Evolutionary conservation across 202 grass and related monocot genomes (phyloP).

Genomic region (Saccharum hybrid): DNA sequence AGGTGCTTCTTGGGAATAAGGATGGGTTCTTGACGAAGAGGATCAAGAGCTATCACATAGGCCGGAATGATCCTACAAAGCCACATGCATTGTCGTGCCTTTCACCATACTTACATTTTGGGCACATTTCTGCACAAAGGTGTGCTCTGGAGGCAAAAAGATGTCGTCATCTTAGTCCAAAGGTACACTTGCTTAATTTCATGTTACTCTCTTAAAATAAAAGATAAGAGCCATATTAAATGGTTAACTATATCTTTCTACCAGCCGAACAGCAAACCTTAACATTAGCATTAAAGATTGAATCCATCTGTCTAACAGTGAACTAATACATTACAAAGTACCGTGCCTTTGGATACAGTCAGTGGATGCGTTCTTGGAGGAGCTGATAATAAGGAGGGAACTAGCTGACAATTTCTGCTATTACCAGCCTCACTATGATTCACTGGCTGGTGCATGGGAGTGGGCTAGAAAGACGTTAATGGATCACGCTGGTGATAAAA

Average conservation of each 20-base stretch:
- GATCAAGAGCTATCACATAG: constrained; percentile 70
- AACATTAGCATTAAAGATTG: not conserved
- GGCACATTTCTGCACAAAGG: constrained; percentile 86
- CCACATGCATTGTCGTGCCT: constrained; percentile 65
- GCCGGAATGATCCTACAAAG: constrained; percentile 83
- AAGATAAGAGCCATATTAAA: constrained; percentile 28
- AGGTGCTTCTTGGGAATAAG: constrained; percentile 62
- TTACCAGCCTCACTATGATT: constrained; percentile 91
- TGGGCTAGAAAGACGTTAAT: constrained; percentile 88
- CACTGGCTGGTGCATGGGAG: constrained; percentile 79
- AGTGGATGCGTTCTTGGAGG: constrained; percentile 95
- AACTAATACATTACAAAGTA: constrained; percentile 25
- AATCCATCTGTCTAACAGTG: constrained; percentile 25
- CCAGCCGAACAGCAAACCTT: not conserved
- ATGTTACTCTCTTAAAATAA: not conserved
- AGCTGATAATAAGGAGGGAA: constrained; percentile 89
- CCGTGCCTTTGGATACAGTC: constrained; percentile 52
- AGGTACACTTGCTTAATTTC: constrained; percentile 49
- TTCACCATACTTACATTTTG: constrained; percentile 93
- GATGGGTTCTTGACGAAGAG: constrained; percentile 81
- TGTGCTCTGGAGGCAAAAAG: constrained; percentile 77
- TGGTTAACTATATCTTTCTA: not conserved
- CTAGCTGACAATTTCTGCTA: constrained; percentile 96
- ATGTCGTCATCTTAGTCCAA: constrained; percentile 54
- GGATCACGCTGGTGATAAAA: constrained; percentile 77